These are phyloP conservation scores for Citrus medica DNA, from an alignment of 345 rosid species.

Conservation along the genomic window DNA sequence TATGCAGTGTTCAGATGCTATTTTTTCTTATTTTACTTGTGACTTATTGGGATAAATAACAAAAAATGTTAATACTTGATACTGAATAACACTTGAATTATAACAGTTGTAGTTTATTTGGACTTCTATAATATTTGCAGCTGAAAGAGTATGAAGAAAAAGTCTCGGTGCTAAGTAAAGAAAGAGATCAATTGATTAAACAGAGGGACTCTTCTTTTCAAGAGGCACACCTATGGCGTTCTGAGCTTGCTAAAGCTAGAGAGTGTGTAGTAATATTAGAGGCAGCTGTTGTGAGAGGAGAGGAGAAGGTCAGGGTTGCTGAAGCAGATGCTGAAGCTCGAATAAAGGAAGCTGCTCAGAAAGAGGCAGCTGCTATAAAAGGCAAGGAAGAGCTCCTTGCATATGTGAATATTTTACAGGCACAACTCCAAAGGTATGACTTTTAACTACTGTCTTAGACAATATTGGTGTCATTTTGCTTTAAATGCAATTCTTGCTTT, in stretches of 20 bases:
- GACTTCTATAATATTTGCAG: constrained; percentile 35
- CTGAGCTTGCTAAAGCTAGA: constrained; percentile 95
- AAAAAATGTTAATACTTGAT: background rate
- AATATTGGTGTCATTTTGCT: background rate
- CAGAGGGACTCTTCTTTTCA: constrained; percentile 84
- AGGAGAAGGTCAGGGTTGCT: constrained; percentile 83
- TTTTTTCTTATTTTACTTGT: background rate
- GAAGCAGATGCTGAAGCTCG: constrained; percentile 78
- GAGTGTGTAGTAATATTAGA: constrained; percentile 87
- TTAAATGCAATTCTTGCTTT: background rate
- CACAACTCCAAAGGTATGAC: constrained; percentile 84
- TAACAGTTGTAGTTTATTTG: constrained; percentile 2
- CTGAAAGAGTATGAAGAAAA: constrained; percentile 74
- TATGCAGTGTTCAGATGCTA: constrained; percentile 12
- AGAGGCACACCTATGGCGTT: constrained; percentile 96
- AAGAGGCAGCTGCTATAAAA: constrained; percentile 63
- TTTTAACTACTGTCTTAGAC: constrained; percentile 8
- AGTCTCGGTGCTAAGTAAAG: constrained; percentile 47
- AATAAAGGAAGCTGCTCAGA: constrained; percentile 73
- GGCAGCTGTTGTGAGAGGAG: constrained; percentile 88
- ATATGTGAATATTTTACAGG: constrained; percentile 71
- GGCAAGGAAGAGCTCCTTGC: constrained; percentile 93
- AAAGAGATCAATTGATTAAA: constrained; percentile 70
- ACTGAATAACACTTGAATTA: background rate
- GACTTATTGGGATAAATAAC: background rate